Evolutionary conservation across 768 basidiomycete genomes (phyloP), one percentile per base, ranked within the genome.

Genomic region (Calocybe gangraenosa): DNA sequence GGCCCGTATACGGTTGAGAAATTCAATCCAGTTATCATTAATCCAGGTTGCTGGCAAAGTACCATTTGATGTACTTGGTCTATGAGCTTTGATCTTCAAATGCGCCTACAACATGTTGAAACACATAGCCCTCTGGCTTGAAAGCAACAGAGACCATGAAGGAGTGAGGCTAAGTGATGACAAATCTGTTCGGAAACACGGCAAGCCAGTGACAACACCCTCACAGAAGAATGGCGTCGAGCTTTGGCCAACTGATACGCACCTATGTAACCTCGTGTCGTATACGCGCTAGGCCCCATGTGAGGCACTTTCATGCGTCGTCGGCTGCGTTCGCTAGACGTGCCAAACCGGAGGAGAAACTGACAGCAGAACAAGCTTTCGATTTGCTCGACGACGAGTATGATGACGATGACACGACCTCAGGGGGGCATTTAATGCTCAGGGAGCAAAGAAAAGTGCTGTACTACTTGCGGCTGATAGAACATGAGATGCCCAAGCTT

Each of bases 401-500:
- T 37, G 68, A 73, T 32, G 63, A 75, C 18, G 76, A 85, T 48
- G 91, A 93, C 59, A 71, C 83, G 28, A 76, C 86, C 11, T 72
- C 81, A 20, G 69, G 72, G 18, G 89, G 83, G 14, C 91, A 94
- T 67, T 58, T 84, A 32, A 75, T 83, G 55, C 64, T 93, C 39
- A 75, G 80, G 46, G 79, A 89, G 57, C 82, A 92, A 53, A 76
- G 90, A 23, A 75, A 87, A 58, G 68, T 78, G 36, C 65, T 92
- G 34, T 76, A 88, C 53, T 88, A 92, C 60, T 67, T 94, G 59
- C 78, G 92, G 42, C 73, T 93, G 50, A 89, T 94, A 47, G 91
- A 92, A 61, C 81, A 87, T 52, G 92, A 95, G 65, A 81, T 91
- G 76, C 86, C 87, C 17, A 82, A 87, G 60, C 79, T 95, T 40